Conservation (phyloP, 139 green algal species). For the Chlorella sp. region DNA sequence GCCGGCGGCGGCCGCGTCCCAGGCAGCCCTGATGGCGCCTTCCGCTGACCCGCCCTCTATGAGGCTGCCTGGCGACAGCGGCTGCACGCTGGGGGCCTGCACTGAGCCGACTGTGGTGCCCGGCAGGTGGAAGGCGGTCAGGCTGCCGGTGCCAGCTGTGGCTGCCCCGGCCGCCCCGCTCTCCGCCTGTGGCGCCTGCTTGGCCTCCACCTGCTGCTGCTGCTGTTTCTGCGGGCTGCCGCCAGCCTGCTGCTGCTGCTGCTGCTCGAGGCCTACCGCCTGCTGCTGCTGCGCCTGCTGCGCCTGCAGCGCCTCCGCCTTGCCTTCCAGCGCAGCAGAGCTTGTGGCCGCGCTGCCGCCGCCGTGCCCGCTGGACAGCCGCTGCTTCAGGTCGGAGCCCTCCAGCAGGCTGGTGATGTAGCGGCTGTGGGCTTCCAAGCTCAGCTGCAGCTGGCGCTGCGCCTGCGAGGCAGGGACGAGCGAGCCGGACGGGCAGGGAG, state of each 20-base stretch:
- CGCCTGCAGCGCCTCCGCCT: not conserved
- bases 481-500: not conserved
- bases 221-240: not conserved
- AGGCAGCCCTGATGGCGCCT: too few species aligned
- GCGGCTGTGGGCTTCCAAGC: constrained; percentile 88
- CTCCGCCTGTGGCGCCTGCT: not conserved
- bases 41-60: too few species aligned
- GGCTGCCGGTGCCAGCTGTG: constrained; percentile 3
- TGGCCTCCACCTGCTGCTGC: constrained; percentile 6
- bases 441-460: constrained; percentile 91
- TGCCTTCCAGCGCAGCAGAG: not conserved
- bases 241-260: not conserved
- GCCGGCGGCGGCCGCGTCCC: too few species aligned
- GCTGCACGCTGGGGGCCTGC: not conserved
- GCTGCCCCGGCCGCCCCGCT: not conserved
- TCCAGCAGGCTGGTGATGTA: constrained; percentile 83
- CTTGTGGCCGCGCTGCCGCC: not conserved
- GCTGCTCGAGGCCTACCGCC: not conserved
- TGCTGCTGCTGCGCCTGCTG: not conserved
- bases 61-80: not conserved
- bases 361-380: constrained; percentile 1
- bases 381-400: constrained; percentile 1
- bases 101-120: not conserved
- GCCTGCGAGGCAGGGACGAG: constrained; percentile 50
- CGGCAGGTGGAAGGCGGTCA: not conserved